Conservation (phyloP, 2,329 filamentous ascomycete species). For the Falciphora oryzae region DNA sequence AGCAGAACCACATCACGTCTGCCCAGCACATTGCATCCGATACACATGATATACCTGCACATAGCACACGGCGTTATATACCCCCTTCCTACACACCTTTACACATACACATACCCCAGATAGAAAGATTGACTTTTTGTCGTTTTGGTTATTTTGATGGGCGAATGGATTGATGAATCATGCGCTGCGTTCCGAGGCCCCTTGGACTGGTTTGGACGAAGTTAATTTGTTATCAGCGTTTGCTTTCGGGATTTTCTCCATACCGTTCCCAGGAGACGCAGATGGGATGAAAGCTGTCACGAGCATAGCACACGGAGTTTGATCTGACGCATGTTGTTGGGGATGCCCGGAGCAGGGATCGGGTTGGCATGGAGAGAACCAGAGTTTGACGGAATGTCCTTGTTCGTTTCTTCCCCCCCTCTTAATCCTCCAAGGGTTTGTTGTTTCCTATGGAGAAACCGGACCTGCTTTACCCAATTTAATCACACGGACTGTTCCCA, state of each 20-base stretch:
- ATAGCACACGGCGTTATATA: slow-evolving; percentile 11
- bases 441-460: background rate
- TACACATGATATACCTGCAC: slow-evolving; percentile 5
- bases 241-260: background rate
- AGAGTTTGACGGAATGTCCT: background rate
- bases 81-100: slow-evolving; percentile 3
- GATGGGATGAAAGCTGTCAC: background rate
- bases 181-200: background rate
- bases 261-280: background rate
- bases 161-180: background rate
- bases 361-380: background rate
- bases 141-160: background rate
- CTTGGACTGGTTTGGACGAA: background rate
- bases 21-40: background rate
- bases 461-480: background rate
- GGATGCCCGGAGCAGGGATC: background rate
- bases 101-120: slow-evolving; percentile 1
- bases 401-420: background rate
- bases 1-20: no score
- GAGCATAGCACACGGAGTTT: background rate
- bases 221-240: background rate
- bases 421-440: background rate
- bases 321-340: background rate
- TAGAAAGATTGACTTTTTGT: slow-evolving; percentile 7
- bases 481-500: background rate